A percentile compares a stretch with the other conserved stretches of the same genome.
These are phyloP conservation scores for Tulasnella sp. DNA, from an alignment of 768 basidiomycete species.

Conservation along the genomic window DNA sequence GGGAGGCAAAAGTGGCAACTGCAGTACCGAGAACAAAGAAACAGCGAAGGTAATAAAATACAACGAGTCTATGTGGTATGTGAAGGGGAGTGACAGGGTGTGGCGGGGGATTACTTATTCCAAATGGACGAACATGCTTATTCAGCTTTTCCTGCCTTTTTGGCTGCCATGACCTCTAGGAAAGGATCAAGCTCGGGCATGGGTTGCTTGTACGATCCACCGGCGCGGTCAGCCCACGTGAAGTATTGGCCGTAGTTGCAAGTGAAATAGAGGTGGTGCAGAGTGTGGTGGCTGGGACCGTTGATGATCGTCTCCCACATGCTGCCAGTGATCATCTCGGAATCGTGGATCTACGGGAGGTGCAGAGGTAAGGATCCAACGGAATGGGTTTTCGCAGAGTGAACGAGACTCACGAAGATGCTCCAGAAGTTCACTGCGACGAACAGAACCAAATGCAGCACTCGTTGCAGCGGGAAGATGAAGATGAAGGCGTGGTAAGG, in stretches of 20 bases:
- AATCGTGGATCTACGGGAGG: slow-evolving; percentile 81
- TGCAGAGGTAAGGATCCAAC: background rate
- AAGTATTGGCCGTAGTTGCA: slow-evolving; percentile 98
- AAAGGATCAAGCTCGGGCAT: slow-evolving; percentile 79
- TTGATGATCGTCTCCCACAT: slow-evolving; percentile 87
- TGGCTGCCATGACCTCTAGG: slow-evolving; percentile 54
- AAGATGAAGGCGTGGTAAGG: slow-evolving; percentile 93
- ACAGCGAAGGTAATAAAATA: slow-evolving; percentile 1
- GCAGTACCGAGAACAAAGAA: background rate
- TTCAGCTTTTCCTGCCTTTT: slow-evolving; percentile 31
- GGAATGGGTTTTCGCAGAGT: background rate
- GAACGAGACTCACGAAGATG: slow-evolving; percentile 62
- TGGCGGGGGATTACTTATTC: background rate
- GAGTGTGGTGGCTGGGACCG: slow-evolving; percentile 96
- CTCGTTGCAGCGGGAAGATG: slow-evolving; percentile 85
- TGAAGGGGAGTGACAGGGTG: background rate
- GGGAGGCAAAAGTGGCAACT: background rate
- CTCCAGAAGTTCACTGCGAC: slow-evolving; percentile 91
- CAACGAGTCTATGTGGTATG: background rate
- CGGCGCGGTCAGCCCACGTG: slow-evolving; percentile 84
- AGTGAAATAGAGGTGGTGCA: slow-evolving; percentile 96
- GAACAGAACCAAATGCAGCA: slow-evolving; percentile 79
- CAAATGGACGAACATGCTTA: background rate
- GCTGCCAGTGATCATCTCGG: slow-evolving; percentile 95
- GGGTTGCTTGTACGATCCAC: slow-evolving; percentile 87